phyloP scores from a whole-genome alignment of 2,329 filamentous ascomycete species.

The Talaromyces rugulosus region DNA sequence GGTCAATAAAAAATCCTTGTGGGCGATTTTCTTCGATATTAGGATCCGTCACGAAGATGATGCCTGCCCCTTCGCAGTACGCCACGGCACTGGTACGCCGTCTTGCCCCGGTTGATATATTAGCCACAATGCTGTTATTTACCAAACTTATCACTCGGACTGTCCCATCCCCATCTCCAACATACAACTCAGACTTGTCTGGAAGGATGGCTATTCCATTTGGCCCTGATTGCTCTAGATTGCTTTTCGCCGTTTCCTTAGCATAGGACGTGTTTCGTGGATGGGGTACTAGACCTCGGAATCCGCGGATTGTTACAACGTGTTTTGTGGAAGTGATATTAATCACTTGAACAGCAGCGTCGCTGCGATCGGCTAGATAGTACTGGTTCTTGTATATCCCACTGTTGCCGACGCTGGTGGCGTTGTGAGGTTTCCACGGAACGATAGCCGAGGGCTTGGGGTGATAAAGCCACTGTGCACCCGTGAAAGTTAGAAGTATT shows the following conservation, averaged over 20 bases:
- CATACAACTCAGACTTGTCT: neutral
- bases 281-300: neutral
- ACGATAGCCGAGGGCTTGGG: neutral
- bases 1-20: neutral
- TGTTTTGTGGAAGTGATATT: neutral
- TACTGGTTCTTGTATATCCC: neutral
- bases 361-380: slow-evolving; percentile 1
- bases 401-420: slow-evolving; percentile 1
- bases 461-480: neutral
- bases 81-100: neutral
- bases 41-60: neutral
- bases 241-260: neutral
- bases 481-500: neutral
- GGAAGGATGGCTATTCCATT: neutral
- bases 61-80: neutral
- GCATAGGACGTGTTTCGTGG: neutral
- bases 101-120: neutral
- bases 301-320: neutral
- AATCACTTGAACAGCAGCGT: neutral
- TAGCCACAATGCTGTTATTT: neutral
- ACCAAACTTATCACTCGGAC: neutral
- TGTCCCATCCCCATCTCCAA: neutral
- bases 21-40: neutral
- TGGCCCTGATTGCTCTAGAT: neutral
- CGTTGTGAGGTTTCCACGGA: slow-evolving; percentile 3